A percentile compares a stretch with the other conserved stretches of the same genome.
These are phyloP conservation scores for Teunomyces stri DNA, from an alignment of 805 yeast species.

Conservation along the genomic window DNA sequence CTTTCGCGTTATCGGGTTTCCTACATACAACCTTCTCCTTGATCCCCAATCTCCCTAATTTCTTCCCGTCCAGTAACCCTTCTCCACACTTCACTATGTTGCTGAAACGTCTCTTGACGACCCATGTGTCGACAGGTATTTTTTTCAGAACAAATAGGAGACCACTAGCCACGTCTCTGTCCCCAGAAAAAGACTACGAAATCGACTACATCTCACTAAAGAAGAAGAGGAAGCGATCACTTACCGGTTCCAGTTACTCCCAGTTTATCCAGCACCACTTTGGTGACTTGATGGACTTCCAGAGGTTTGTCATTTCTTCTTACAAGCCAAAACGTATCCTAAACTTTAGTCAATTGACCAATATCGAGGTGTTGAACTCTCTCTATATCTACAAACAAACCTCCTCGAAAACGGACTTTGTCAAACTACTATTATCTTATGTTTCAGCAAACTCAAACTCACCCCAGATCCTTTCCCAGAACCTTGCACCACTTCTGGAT, in stretches of 20 bases:
- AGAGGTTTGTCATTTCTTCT: slow-evolving; percentile 18
- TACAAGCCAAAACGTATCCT: slow-evolving; percentile 19
- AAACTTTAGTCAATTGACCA: slow-evolving; percentile 21
- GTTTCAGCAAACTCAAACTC: slow-evolving; percentile 15
- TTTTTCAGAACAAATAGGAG: not conserved
- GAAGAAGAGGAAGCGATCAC: slow-evolving; percentile 3
- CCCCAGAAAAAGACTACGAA: slow-evolving; percentile 8
- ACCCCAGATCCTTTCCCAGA: slow-evolving; percentile 16
- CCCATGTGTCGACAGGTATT: not conserved
- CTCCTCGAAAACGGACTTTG: slow-evolving; percentile 20
- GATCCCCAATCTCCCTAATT: slow-evolving; percentile 1
- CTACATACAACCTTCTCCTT: not conserved
- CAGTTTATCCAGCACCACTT: slow-evolving; percentile 19
- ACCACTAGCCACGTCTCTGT: slow-evolving; percentile 5
- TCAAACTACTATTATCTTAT: slow-evolving; percentile 15
- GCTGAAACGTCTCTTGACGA: not conserved
- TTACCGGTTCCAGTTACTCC: slow-evolving; percentile 3
- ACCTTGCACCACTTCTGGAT: slow-evolving; percentile 15
- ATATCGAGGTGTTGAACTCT: slow-evolving; percentile 24
- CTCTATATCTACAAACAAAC: slow-evolving; percentile 24
- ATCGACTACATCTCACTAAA: slow-evolving; percentile 12
- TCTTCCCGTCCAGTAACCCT: not conserved
- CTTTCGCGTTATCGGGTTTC: slow-evolving; percentile 4
- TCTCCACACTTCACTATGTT: not conserved
- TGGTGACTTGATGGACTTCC: slow-evolving; percentile 18